Percentiles rank a stretch among this genome's conserved stretches.
Evolutionary conservation across 495 filamentous ascomycete genomes (phyloP).

Genomic region (Podospora conica): DNA sequence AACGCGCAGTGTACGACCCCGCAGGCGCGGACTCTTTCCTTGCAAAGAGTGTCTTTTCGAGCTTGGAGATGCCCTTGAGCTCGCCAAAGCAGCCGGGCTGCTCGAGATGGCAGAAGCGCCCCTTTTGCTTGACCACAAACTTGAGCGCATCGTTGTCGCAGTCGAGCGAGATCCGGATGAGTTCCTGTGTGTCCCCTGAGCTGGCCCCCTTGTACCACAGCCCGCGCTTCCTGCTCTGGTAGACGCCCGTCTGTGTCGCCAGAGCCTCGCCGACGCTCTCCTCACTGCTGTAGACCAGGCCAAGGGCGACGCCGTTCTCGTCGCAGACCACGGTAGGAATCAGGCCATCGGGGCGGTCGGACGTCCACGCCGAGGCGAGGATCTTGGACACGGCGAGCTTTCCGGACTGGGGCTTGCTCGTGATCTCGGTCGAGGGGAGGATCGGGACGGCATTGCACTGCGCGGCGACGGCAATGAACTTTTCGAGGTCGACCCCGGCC

Average conservation of each 20-base stretch:
- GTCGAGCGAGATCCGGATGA: conserved; percentile 77
- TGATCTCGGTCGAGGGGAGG: conserved; percentile 63
- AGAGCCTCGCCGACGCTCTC: conserved; percentile 85
- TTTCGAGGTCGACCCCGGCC: conserved; percentile 39
- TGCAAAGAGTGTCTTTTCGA: conserved; percentile 75
- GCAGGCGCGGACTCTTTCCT: conserved; percentile 75
- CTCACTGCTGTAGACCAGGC: conserved; percentile 86
- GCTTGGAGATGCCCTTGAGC: conserved; percentile 69
- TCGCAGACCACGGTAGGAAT: conserved; percentile 85
- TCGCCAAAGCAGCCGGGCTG: conserved; percentile 88
- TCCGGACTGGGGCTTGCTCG: conserved; percentile 51
- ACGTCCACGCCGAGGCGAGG: conserved; percentile 61
- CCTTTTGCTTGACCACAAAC: conserved; percentile 84
- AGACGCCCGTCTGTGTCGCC: conserved; percentile 83
- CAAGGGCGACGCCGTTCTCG: conserved; percentile 77
- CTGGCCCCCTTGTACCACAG: conserved; percentile 96
- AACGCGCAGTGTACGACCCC: conserved; percentile 86
- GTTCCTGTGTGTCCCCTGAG: conserved; percentile 86
- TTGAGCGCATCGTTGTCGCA: conserved; percentile 90
- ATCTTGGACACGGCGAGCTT: conserved; percentile 63
- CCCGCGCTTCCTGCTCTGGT: conserved; percentile 89
- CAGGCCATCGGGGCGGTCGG: conserved; percentile 79
- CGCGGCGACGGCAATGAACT: conserved; percentile 48
- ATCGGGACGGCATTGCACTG: conserved; percentile 65
- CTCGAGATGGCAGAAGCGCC: conserved; percentile 90